These are phyloP conservation scores for Aspergillus awamori DNA, from an alignment of 2,329 filamentous ascomycete species.

Conservation along the genomic window DNA sequence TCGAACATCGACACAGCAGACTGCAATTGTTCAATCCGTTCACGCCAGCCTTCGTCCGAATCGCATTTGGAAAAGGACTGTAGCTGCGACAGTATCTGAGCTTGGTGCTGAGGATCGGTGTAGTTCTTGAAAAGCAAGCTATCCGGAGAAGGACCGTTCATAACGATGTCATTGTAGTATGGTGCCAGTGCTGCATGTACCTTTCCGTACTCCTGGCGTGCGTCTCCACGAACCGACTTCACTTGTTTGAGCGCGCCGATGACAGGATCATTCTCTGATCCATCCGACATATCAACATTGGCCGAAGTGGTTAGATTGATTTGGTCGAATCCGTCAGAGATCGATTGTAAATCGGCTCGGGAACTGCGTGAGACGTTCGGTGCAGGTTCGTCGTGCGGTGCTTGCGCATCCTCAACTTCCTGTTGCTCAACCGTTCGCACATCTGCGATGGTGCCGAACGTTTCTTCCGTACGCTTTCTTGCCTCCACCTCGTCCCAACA, in stretches of 20 bases:
- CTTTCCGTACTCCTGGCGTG: constrained; percentile 86
- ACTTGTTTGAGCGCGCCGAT: constrained; percentile 70
- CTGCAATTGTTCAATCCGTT: constrained; percentile 71
- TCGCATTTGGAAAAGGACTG: constrained; percentile 79
- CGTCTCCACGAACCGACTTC: constrained; percentile 79
- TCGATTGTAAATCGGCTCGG: constrained; percentile 33
- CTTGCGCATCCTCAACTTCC: constrained; percentile 24
- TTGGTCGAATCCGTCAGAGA: constrained; percentile 78
- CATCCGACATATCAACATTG: constrained; percentile 30
- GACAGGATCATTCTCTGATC: constrained; percentile 64
- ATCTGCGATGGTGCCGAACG: constrained; percentile 42
- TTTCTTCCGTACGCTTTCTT: constrained; percentile 75
- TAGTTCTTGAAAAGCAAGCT: constrained; percentile 85
- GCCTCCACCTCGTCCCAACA: constrained; percentile 92
- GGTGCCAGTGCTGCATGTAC: constrained; percentile 86
- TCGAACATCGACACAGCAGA: constrained; percentile 83
- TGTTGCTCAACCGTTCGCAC: constrained; percentile 32
- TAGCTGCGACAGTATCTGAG: constrained; percentile 82
- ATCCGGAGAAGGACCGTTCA: constrained; percentile 70
- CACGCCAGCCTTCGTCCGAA: constrained; percentile 71
- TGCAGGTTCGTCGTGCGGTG: constrained; percentile 18
- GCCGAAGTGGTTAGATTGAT: constrained; percentile 59
- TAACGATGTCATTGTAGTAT: constrained; percentile 81
- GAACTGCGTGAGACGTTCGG: constrained; percentile 20
- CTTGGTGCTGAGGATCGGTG: constrained; percentile 84